A percentile compares a stretch with the other conserved stretches of the same genome.
These are phyloP conservation scores for Thielaviopsis musarum DNA, from an alignment of 2,329 filamentous ascomycete genomes.

Conservation along the genomic window DNA sequence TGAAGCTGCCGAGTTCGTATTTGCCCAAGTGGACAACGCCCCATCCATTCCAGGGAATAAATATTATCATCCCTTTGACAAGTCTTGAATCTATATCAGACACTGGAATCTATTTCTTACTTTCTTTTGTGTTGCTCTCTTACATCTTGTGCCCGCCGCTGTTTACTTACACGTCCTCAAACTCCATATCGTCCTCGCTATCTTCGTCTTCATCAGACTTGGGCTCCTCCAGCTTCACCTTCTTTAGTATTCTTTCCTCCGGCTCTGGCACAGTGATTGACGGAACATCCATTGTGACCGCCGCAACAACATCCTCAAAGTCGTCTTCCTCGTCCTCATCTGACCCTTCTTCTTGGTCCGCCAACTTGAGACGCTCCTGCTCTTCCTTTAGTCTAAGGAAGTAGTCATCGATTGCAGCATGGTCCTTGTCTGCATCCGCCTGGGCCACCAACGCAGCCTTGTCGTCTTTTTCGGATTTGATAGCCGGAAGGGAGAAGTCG, in stretches of 20 bases:
- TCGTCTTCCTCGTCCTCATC: slow-evolving; percentile 21
- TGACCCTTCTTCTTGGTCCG: slow-evolving; percentile 15
- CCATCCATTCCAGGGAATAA: no score
- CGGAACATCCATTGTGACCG: slow-evolving; percentile 11
- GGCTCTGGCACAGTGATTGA: slow-evolving; percentile 9
- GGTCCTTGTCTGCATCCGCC: slow-evolving; percentile 31
- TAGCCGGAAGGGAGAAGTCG: slow-evolving; percentile 14
- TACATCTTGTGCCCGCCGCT: no score
- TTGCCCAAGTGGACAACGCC: no score
- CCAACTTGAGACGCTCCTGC: slow-evolving; percentile 25
- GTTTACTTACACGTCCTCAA: slow-evolving; percentile 34
- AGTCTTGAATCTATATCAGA: no score
- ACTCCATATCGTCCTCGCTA: slow-evolving; percentile 38
- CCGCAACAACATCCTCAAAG: slow-evolving; percentile 34
- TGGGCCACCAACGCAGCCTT: slow-evolving; percentile 27
- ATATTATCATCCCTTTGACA: no score
- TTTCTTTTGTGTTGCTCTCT: no score
- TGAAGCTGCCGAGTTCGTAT: no score
- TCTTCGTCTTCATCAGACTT: slow-evolving; percentile 26
- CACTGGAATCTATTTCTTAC: no score
- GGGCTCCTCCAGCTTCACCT: slow-evolving; percentile 39
- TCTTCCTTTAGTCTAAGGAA: slow-evolving; percentile 50
- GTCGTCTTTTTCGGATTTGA: slow-evolving; percentile 26
- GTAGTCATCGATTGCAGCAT: slow-evolving; percentile 45
- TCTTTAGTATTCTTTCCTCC: slow-evolving; percentile 27